Evolutionary conservation across 2,329 filamentous ascomycete species (phyloP), one percentile per base, ranked within the genome.

Genomic region (Lasiodiplodia sp.): DNA sequence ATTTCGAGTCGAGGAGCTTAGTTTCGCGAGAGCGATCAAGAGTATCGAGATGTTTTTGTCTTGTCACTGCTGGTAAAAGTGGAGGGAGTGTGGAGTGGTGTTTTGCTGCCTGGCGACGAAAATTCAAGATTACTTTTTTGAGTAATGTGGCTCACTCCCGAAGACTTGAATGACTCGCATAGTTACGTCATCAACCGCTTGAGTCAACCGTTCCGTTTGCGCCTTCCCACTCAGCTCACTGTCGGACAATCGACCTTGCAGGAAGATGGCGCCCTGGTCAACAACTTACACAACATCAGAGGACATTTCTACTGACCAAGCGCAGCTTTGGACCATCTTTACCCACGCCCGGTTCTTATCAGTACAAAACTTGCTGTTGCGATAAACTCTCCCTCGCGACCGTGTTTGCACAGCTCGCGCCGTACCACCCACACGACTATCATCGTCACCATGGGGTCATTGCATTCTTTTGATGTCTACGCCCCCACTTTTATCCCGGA

Each of bases 391-490:
- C 31, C 31, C 31, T 34, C 31, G 31, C 31, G 31, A 34, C 31
- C 31, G 8, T 10, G 8, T 34, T 34, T 34, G 10, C 31, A 34
- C 31, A 34, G 31, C 31, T 34, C 31, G 31, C 8, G 6, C 31
- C 1, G 31, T 34, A 34, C 8, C 31, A 34, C 31, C 31, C 2
- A 34, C 31, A 34, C 31, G 31, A 10, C 8, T 34, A 34, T 10
- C 31, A 34, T 10, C 31, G 31, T 34, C 31, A 10, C 31, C 31
- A 34, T 34, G n/a, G 34, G 23, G 2, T 56, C 56, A 23, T 65
- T 47, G n/a, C 66, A 40, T 49, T 53, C 71, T 18, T 73, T 72
- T 51, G 70, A 74, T 63, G 72, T 77, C 4, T 76, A 76, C 60
- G 74, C 74, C 4, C 37, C 60, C 2, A 66, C 74, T 1, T 76